Conservation (phyloP, 768 basidiomycete genomes). For the Chalciporus sphaerocephalus region DNA sequence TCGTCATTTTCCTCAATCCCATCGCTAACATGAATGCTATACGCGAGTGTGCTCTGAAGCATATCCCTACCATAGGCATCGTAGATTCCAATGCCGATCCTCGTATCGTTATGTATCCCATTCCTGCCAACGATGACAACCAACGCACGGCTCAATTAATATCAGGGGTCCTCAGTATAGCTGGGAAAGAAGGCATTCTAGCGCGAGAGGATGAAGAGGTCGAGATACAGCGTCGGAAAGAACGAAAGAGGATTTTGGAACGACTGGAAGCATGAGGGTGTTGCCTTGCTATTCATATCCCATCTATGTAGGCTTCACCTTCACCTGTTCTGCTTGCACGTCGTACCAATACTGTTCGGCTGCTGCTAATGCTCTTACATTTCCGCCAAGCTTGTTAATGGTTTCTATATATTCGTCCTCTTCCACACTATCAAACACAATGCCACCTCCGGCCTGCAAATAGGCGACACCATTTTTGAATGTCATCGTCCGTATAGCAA, state of each 20-base stretch:
- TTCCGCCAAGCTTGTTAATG: slow-evolving; percentile 88
- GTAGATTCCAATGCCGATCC: slow-evolving; percentile 96
- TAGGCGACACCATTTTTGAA: slow-evolving; percentile 92
- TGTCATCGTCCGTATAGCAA: slow-evolving; percentile 96
- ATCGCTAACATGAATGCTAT: slow-evolving; percentile 80
- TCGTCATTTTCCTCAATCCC: slow-evolving; percentile 90
- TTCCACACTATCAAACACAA: slow-evolving; percentile 95
- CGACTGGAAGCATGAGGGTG: slow-evolving; percentile 18
- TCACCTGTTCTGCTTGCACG: slow-evolving; percentile 47
- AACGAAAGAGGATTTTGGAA: slow-evolving; percentile 25
- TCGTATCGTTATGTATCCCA: slow-evolving; percentile 94
- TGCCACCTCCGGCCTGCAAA: slow-evolving; percentile 94
- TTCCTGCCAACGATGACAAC: slow-evolving; percentile 97
- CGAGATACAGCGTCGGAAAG: slow-evolving; percentile 20
- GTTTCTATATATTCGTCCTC: slow-evolving; percentile 97
- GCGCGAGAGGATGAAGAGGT: slow-evolving; percentile 34
- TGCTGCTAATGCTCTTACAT: slow-evolving; percentile 75
- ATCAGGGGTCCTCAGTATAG: slow-evolving; percentile 84
- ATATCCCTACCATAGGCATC: slow-evolving; percentile 91
- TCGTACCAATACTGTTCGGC: slow-evolving; percentile 81
- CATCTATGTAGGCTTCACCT: slow-evolving; percentile 25
- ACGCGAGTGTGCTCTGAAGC: slow-evolving; percentile 83
- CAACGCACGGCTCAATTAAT: slow-evolving; percentile 87
- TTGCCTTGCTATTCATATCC: slow-evolving; percentile 3
- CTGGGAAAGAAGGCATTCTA: slow-evolving; percentile 70